Percentiles rank a stretch among this genome's conserved stretches.
Evolutionary conservation across 768 basidiomycete genomes (phyloP).

Genomic region (Hemileccinum rubropunctum): DNA sequence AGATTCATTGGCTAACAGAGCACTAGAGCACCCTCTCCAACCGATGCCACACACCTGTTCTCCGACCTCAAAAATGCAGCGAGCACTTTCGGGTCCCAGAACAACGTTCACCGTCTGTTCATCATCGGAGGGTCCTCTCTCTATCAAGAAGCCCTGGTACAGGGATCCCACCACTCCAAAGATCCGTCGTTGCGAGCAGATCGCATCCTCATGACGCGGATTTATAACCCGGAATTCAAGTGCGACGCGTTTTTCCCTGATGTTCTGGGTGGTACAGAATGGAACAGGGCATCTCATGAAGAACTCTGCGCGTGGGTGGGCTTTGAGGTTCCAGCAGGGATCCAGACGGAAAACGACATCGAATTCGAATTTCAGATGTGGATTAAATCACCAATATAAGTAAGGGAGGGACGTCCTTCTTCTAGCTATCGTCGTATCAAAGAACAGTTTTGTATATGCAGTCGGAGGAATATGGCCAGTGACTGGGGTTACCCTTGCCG

Average conservation of each 20-base stretch:
- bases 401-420: neutral
- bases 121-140: constrained; percentile 91
- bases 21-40: constrained; percentile 7
- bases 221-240: constrained; percentile 70
- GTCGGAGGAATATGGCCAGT: neutral
- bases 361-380: constrained; percentile 97
- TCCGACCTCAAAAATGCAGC: constrained; percentile 21
- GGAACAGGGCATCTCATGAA: constrained; percentile 58
- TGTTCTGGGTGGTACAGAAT: constrained; percentile 48
- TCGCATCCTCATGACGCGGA: constrained; percentile 84
- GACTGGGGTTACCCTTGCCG: constrained; percentile 58
- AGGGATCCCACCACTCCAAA: constrained; percentile 17
- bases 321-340: constrained; percentile 73
- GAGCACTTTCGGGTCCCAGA: constrained; percentile 7
- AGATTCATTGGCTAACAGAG: constrained; percentile 5
- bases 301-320: constrained; percentile 74
- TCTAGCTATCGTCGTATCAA: constrained; percentile 1
- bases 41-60: constrained; percentile 31
- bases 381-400: constrained; percentile 44
- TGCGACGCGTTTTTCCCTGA: constrained; percentile 90
- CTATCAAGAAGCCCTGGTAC: constrained; percentile 63
- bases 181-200: constrained; percentile 50
- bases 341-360: constrained; percentile 79
- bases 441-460: neutral
- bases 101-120: constrained; percentile 58